These are phyloP conservation scores for Verticillium nubilum DNA, from an alignment of 2,329 filamentous ascomycete species.

Conservation along the genomic window DNA sequence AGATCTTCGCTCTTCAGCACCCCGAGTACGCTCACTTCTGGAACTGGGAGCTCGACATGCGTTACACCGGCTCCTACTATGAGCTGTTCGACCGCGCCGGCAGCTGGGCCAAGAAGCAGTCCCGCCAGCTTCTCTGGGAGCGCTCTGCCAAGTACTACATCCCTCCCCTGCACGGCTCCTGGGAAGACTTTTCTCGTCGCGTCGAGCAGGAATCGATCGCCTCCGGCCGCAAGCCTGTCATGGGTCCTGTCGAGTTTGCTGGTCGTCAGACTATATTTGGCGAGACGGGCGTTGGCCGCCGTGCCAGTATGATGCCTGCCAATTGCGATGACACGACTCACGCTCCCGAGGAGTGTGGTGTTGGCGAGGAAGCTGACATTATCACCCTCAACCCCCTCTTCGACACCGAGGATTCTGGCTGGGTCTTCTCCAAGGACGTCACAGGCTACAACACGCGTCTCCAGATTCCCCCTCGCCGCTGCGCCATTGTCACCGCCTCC, in stretches of 20 bases:
- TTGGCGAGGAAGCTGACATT: slow-evolving; percentile 67
- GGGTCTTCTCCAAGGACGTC: slow-evolving; percentile 66
- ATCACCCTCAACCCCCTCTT: slow-evolving; percentile 77
- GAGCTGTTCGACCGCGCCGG: slow-evolving; percentile 66
- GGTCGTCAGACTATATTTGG: slow-evolving; percentile 40
- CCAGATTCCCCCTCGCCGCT: slow-evolving; percentile 59
- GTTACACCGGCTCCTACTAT: slow-evolving; percentile 61
- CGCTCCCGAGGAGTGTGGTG: slow-evolving; percentile 47
- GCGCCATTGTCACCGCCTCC: slow-evolving; percentile 66
- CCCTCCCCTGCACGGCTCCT: slow-evolving; percentile 61
- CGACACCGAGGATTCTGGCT: slow-evolving; percentile 64
- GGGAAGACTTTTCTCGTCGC: slow-evolving; percentile 64
- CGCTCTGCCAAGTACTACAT: slow-evolving; percentile 73
- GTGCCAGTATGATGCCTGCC: slow-evolving; percentile 43
- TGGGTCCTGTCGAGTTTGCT: slow-evolving; percentile 58
- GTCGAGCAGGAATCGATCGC: slow-evolving; percentile 56
- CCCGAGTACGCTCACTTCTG: slow-evolving; percentile 63
- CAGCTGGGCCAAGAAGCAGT: slow-evolving; percentile 62
- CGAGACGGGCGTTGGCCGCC: slow-evolving; percentile 42
- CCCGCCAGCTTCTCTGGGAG: slow-evolving; percentile 71
- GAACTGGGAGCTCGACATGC: slow-evolving; percentile 68
- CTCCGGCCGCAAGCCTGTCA: slow-evolving; percentile 50
- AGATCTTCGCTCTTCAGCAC: slow-evolving; percentile 58
- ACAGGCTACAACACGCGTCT: slow-evolving; percentile 57
- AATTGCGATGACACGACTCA: slow-evolving; percentile 36